Base-by-base conservation (phyloP, 345 rosid genomes). In the Zanthoxylum bungeanum region DNA sequence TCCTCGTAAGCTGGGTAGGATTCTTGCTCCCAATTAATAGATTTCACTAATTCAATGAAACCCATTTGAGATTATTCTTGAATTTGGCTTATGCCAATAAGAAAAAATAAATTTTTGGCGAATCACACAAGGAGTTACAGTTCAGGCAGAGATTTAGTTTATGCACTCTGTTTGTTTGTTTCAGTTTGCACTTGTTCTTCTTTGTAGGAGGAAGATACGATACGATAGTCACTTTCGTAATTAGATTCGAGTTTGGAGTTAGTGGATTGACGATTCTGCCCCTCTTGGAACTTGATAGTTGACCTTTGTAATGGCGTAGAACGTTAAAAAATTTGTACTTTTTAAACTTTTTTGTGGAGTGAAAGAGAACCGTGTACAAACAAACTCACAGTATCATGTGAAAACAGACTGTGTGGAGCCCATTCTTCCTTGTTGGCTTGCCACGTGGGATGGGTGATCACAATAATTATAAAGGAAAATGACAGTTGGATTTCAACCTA, bases 1-100 rank as follows among this genome's bases (percentile, higher is more conserved):
- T 95, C 99, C n/a, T 82, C 79, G 69, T 82, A 92, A 44, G 74
- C 78, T n/a, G 99, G 97, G 77, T 80, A 89, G 19, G 98, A 83
- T 75, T 95, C 99, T 21, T 72, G 78, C 56, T 88, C 94, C 98
- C 93, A 95, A 37, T 88, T 77, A 47, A 87, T 78, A 37, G 86
- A 82, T 79, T 87, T 77, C 74, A 86, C 30, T 49, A 76, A 64
- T 55, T 85, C 86, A 12, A 85, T 17, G 58, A 83, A 64, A 70
- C 81, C 92, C 98, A 94, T 89, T 58, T 47, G 75, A 1, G 50
- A 58, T 50, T 36, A 1, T 14, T 39, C 28, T 21, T 14, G 62
- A 52, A 68, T 24, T 50, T 46, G 74, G 69, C 69, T 71, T 36
- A 66, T 62, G 46, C 60, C 73, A 76, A 44, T 59, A 65, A 73